Evolutionary conservation across 129 eudicot genomes (phyloP), one percentile per base, ranked within the genome.

Genomic region (Mikania micrantha): DNA sequence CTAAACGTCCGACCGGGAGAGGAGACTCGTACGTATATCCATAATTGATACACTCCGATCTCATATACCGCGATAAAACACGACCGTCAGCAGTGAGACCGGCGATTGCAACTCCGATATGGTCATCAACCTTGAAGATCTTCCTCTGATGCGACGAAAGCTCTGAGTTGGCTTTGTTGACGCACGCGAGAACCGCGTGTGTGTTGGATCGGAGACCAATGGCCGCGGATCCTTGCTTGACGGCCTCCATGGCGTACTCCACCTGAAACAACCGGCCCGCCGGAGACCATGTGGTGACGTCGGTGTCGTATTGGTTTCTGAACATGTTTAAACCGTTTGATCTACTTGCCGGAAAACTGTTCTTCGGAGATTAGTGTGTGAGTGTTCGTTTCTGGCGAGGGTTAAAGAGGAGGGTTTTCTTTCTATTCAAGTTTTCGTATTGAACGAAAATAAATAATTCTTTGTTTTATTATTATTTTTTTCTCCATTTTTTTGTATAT

Each of bases 161-260:
- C 31, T 94, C 99, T 0, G 97, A 87, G 35, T 84, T 88, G 2
- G 97, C 78, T 82, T 94, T 90, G 85, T 94, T 94, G 12, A 94
- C 99, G 36, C 85, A 84, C 2, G 90, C 96, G 22, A 94, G 85
- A 22, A 94, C 91, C 31, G 87, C 99, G 63, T 94, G 97, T 15
- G 94, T 94, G 71, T 86, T 90, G 59, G 97, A 93, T 93, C 99
- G 88, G 73, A 93, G 88, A 12, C 96, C 99, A 10, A 93, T 93
- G 21, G 99, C 95, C 1, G 99, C 99, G 11, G 99, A 88, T 36
- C 99, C 99, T 73, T 93, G 99, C 80, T 93, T 93, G 28, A 93
- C 99, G 3, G 99, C 99, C 76, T 93, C 99, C 99, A 93, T 93
- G 7, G 96, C 99, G 88, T 93, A 93, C 25, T 93, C 99, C 0